Percentiles rank a stretch among this genome's conserved stretches.
Conservation (phyloP, 1,284 basidiomycete species). For the Earliella scabrosa region DNA sequence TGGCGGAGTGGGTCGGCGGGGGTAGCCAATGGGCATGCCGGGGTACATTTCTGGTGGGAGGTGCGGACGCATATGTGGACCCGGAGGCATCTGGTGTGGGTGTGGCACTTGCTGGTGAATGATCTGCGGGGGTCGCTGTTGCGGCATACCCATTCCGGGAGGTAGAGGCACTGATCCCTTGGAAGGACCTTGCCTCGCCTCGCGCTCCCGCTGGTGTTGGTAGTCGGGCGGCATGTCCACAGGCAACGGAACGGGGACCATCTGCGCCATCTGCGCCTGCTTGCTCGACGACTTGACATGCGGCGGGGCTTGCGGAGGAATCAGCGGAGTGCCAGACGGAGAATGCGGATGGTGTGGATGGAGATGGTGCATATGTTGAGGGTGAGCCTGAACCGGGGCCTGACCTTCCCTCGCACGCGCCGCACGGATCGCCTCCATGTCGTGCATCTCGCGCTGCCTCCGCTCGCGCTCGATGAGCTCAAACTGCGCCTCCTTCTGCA, state of each 20-base stretch:
- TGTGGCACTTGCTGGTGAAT: constrained; percentile 19
- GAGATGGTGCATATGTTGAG: constrained; percentile 27
- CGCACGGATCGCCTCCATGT: constrained; percentile 20
- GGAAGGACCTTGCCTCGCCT: constrained; percentile 20
- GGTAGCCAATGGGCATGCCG: constrained; percentile 17
- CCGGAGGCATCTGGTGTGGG: constrained; percentile 23
- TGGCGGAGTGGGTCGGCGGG: constrained; percentile 23
- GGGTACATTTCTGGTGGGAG: constrained; percentile 15
- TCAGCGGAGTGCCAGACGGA: constrained; percentile 12
- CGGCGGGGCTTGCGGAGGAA: constrained; percentile 4
- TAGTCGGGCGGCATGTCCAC: constrained; percentile 20
- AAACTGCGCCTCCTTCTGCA: constrained; percentile 26
- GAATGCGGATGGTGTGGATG: constrained; percentile 11
- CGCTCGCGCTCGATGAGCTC: constrained; percentile 20
- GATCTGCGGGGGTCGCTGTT: constrained; percentile 18
- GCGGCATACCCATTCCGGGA: constrained; percentile 14
- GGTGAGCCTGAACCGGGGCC: constrained; percentile 5
- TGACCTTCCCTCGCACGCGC: constrained; percentile 16
- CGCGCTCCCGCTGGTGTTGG: constrained; percentile 21
- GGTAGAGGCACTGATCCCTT: constrained; percentile 17
- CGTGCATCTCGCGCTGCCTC: constrained; percentile 19
- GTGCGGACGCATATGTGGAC: constrained; percentile 27
- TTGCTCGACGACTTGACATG: constrained; percentile 15
- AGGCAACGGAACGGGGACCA: constrained; percentile 5
- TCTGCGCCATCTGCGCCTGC: constrained; percentile 5